A percentile compares a stretch with the other conserved stretches of the same genome.
phyloP scores from a whole-genome alignment of 257 asterid genomes.

The Przewalskia tangutica region DNA sequence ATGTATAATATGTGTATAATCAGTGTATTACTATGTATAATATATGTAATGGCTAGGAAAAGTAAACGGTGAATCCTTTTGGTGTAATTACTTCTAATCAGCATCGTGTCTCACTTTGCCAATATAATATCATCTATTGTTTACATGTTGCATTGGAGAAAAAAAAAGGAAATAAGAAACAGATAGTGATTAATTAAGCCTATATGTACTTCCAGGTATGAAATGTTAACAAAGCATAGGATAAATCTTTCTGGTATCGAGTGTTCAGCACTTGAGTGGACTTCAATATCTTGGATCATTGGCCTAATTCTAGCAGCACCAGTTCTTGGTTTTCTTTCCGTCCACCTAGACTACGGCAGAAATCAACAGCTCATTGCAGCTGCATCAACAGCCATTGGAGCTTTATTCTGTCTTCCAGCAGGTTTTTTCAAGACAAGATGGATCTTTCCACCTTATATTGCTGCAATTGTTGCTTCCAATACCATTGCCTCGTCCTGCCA shows the following conservation, averaged over 20 bases:
- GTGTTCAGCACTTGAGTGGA: constrained; percentile 65
- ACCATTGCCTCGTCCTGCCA: constrained; percentile 59
- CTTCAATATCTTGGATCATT: constrained; percentile 66
- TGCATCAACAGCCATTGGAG: constrained; percentile 65
- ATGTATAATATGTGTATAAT: neutral
- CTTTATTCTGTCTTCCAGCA: constrained; percentile 81
- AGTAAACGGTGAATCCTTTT: neutral
- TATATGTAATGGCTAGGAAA: neutral
- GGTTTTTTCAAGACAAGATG: constrained; percentile 66
- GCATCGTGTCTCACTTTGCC: neutral
- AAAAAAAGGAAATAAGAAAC: neutral
- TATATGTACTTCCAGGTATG: constrained; percentile 33
- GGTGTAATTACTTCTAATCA: neutral
- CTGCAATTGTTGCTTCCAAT: constrained; percentile 55
- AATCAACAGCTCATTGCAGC: constrained; percentile 62
- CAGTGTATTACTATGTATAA: neutral
- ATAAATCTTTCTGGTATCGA: constrained; percentile 32
- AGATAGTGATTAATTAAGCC: neutral
- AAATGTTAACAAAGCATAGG: constrained; percentile 37
- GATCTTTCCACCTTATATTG: constrained; percentile 76
- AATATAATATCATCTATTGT: neutral
- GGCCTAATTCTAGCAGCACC: constrained; percentile 76
- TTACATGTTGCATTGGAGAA: neutral
- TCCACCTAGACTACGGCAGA: constrained; percentile 57
- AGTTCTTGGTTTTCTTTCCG: constrained; percentile 40